Conservation (phyloP, 176 grass and related monocot genomes). For the Tuctoria greenei region DNA sequence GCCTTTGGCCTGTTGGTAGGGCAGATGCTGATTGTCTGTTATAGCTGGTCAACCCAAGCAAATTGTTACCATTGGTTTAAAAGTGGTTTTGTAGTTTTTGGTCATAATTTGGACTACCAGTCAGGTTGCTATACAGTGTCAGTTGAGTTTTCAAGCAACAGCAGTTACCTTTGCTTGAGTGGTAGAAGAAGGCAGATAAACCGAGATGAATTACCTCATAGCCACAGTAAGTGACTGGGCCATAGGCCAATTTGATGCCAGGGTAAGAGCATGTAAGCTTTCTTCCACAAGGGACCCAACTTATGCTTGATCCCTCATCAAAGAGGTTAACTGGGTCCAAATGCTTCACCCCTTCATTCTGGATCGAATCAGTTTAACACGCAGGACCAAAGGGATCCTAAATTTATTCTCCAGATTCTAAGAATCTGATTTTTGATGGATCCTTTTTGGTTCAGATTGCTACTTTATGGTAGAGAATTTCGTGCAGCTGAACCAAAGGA, state of each 20-base stretch:
- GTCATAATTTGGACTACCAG: background rate
- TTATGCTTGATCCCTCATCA: constrained; percentile 85
- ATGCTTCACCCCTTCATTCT: constrained; percentile 72
- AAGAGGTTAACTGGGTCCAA: constrained; percentile 90
- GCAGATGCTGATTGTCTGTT: constrained; percentile 18
- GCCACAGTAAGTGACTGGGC: constrained; percentile 70
- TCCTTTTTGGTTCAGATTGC: no score
- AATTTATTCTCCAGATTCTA: no score
- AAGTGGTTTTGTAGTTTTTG: background rate
- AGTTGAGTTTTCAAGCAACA: constrained; percentile 25
- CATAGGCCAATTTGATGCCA: constrained; percentile 80
- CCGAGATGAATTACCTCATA: constrained; percentile 61
- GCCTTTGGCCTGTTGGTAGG: constrained; percentile 14
- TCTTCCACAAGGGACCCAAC: constrained; percentile 85
- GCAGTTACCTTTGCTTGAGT: background rate
- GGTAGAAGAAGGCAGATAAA: constrained; percentile 1
- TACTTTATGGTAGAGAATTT: no score
- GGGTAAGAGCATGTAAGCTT: constrained; percentile 91
- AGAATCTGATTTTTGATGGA: no score
- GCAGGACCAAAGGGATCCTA: no score
- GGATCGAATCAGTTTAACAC: constrained; percentile 77
- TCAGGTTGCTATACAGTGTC: background rate
- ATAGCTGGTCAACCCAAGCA: constrained; percentile 8
- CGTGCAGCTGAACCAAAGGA: no score
- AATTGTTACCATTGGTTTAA: constrained; percentile 17